Base-by-base conservation (phyloP, 441 rosid genomes). In the Kokia cookei region DNA sequence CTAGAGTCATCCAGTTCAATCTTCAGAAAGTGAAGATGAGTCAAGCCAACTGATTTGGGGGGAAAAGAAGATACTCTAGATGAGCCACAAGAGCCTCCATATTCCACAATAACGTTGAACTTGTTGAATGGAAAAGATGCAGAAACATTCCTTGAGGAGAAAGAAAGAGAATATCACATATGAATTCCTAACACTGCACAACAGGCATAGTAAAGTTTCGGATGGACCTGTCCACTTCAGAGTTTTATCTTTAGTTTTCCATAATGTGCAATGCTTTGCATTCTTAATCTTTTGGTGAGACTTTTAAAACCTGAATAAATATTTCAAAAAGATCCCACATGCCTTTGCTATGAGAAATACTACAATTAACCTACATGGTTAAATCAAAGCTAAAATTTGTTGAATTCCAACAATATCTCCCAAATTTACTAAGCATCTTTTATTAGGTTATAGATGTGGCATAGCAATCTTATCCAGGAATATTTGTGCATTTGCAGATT, bases 31-130 rank as follows among this genome's bases (percentile, higher is more conserved):
- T 89, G 87, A 62, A 80, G 83, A 77, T 50, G 75, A 76, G 87
- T 86, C 71, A 72, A 71, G 61, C 78, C 73, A 75, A 60, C 73
- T 61, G 78, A 67, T 27, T 79, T 76, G 14, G 75, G 57, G 72
- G 72, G 40, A 73, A 79, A 75, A 70, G 80, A 74, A 58, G 80
- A 77, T 76, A 84, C 68, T 73, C 76, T 81, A 35, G 92, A 84
- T 12, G 83, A 81, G 58, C 66, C 80, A 69, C 78, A 73, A 73
- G 85, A 73, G 70, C 90, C 88, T 74, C 89, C 92, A 74, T 85
- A 88, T 74, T 88, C 90, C 80, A 88, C 62, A 79, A 88, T 80
- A 77, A 85, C 45, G 69, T 69, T 69, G 83, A 88, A 88, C 77
- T 83, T 82, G 80, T 80, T 70, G 77, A 86, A 61, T 37, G 83